Evolutionary conservation across 2,329 filamentous ascomycete genomes (phyloP), one percentile per base, ranked within the genome.

Genomic region (Leptographium wingfieldii): DNA sequence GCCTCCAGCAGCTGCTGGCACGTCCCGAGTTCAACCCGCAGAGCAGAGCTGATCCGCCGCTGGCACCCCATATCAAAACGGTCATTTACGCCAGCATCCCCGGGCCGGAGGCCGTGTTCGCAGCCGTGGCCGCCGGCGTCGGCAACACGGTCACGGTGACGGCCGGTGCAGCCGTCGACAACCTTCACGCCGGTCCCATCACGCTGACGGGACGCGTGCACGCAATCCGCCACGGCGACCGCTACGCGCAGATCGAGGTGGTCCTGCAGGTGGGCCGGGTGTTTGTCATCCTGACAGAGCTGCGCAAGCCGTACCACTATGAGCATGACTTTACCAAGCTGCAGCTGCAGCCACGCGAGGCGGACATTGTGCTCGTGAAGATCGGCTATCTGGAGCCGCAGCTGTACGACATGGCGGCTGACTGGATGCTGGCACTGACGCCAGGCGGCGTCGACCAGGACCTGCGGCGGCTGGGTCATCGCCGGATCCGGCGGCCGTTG

Each of bases 301-400:
- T 76, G 1, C 75, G 78, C 56, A 81, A 81, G 64, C 78, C 78
- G 1, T 81, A 81, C 63, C 79, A 81, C 62, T 72, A 74, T 55
- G 77, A 81, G 64, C 71, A 67, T 12, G 79, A 81, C 65, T 81
- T 81, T 63, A 77, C 73, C 0, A 74, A 76, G 3, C 71, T 81
- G 0, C 60, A 74, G 52, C 73, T 82, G 0, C 55, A 68, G 10
- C 78, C 78, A 1, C 73, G 77, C 2, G 64, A 70, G 5, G 73
- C 74, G 0, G 76, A 79, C 62, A 73, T 81, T 27, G 77, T 81
- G 0, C 74, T 81, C 52, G 77, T 81, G 29, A 81, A 81, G 67
- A 81, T 81, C 53, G 79, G 79, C 19, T 82, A 81, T 60, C 67
- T 82, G 1, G 79, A 81, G 65, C 79, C 79, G 3, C 74, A 81